Conservation (phyloP, 2,329 filamentous ascomycete species). For the Purpureocillium lavendulum region DNA sequence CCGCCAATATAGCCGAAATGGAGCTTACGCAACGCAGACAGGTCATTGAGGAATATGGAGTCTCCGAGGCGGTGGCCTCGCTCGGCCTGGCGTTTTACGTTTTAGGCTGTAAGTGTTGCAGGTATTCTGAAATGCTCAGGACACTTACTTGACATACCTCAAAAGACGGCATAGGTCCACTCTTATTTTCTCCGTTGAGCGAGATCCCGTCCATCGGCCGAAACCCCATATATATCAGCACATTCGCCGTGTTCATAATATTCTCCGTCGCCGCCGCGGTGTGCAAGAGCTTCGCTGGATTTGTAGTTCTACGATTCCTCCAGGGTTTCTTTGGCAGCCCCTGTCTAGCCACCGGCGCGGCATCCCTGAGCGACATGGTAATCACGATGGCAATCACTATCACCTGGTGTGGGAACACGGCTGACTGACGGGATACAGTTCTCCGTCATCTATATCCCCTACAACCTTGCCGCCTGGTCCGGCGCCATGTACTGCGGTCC, state of each 20-base stretch:
- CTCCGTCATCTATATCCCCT: too few relatives aligned
- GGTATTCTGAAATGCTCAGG: too few relatives aligned
- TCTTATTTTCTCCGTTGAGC: constrained; percentile 47
- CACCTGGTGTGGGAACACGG: too few relatives aligned
- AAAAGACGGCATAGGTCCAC: constrained; percentile 32
- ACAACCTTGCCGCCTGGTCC: too few relatives aligned
- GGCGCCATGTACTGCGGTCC: too few relatives aligned
- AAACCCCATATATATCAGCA: constrained; percentile 48
- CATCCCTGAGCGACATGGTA: constrained; percentile 44
- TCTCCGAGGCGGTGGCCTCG: constrained; percentile 35
- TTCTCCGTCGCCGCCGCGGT: constrained; percentile 44
- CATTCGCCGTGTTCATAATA: constrained; percentile 49
- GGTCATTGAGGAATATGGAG: constrained; percentile 35
- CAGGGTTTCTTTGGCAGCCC: constrained; percentile 60
- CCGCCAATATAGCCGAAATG: too few relatives aligned
- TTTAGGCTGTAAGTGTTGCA: too few relatives aligned
- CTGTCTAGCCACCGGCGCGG: constrained; percentile 50
- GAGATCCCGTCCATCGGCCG: constrained; percentile 52
- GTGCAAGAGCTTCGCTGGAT: constrained; percentile 41
- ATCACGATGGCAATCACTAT: constrained; percentile 54
- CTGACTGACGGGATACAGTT: too few relatives aligned
- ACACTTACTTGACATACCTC: too few relatives aligned
- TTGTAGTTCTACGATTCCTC: constrained; percentile 54
- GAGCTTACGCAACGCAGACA: too few relatives aligned
- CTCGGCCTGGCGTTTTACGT: constrained; percentile 51